Base-by-base conservation (phyloP, 352 stramenopile genomes). In the Phytophthora boehmeriae region DNA sequence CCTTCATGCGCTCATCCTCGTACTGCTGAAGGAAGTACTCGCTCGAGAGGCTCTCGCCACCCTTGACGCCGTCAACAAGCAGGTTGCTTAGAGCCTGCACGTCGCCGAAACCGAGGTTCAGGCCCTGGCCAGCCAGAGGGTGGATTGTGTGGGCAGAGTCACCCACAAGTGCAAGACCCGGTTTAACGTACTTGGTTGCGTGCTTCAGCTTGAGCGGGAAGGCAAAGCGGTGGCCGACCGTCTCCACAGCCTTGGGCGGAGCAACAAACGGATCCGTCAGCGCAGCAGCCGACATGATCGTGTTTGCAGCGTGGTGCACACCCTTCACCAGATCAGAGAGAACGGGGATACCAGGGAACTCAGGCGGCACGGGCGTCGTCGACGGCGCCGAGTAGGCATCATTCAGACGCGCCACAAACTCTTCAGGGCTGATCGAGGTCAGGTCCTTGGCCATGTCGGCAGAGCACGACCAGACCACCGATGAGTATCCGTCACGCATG, bases 121-220 rank as follows among this genome's bases (percentile, higher is more conserved):
- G 76, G 9, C 95, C 95, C 77, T 99, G 96, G 38, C 96, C 96
- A 2, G 96, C 96, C 59, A 99, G 93, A 30, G 96, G 96, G 78
- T 99, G 96, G 54, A 99, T 95, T 39, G 94, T 96, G 80, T 99
- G 96, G 27, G 96, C 96, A 6, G 96, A 97, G 82, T 99, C 96
- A 47, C 96, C 96, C 13, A 98, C 80, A 43, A 99, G 75, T 8
- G 92, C 94, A 27, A 98, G 72, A 34, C 92, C 79, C 0, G 80
- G 76, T 61, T 90, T 89, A 25, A 92, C 86, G 78, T 97, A 97
- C 59, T 80, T 78, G 22, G 76, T 86, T 22, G 91, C 88, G 67
- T 97, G 91, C 60, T 89, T 86, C 60, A 97, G 78, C 68, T 94
- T 94, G 50, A 98, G 81, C 30, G 92, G 89, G 73, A 97, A 97